Percentiles rank a stretch among this genome's conserved stretches.
Evolutionary conservation across 2,329 filamentous ascomycete genomes (phyloP).

Genomic region (Emmonsiellopsis sp.): DNA sequence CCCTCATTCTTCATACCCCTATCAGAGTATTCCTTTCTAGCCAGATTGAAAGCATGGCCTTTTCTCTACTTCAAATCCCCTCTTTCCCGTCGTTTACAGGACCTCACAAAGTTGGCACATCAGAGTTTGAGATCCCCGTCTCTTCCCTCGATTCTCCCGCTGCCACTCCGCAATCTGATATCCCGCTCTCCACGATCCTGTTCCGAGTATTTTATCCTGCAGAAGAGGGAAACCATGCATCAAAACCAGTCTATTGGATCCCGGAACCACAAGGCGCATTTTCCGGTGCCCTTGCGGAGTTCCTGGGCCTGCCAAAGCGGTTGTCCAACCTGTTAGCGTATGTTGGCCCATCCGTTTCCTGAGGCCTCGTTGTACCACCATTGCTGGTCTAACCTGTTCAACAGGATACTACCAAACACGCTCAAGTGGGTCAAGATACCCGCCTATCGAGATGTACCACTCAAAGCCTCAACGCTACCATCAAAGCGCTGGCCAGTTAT

Average conservation of each 20-base stretch:
- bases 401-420: conserved; percentile 11
- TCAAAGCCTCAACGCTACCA: conserved; percentile 41
- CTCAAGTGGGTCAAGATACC: conserved; percentile 20
- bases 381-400: conserved; percentile 7
- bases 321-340: conserved; percentile 32
- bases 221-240: conserved; percentile 28
- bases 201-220: conserved; percentile 79
- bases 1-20: not conserved
- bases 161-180: conserved; percentile 45
- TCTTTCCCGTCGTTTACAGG: conserved; percentile 67
- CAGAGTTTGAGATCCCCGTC: conserved; percentile 71
- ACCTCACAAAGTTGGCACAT: conserved; percentile 66
- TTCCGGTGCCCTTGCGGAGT: conserved; percentile 65
- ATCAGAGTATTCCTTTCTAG: not conserved
- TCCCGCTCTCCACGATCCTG: conserved; percentile 60
- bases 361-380: no score
- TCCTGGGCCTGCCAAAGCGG: conserved; percentile 56
- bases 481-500: conserved; percentile 64
- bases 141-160: conserved; percentile 37
- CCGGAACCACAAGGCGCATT: conserved; percentile 66
- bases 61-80: conserved; percentile 46
- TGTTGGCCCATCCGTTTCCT: conserved; percentile 5
- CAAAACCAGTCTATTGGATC: conserved; percentile 63
- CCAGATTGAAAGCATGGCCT: not conserved
- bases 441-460: conserved; percentile 37